Conservation (phyloP, 1,284 basidiomycete genomes). For the Ceratobasidium sp. region DNA sequence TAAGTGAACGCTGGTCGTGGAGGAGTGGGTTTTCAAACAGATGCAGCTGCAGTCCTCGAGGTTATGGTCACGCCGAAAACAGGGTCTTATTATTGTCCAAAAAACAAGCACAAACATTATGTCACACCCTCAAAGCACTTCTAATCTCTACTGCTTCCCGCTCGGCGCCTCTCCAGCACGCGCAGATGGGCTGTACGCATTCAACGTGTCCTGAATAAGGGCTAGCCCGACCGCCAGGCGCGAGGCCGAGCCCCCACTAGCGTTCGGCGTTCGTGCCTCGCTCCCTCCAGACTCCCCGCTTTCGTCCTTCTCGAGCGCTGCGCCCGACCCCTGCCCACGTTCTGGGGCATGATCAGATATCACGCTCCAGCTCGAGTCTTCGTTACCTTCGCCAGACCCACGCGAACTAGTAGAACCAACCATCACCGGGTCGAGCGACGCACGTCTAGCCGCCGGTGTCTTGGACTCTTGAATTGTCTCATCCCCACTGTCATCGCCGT, state of each 20-base stretch:
- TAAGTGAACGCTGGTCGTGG: constrained; percentile 32
- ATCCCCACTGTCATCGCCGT: constrained; percentile 36
- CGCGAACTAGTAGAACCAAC: constrained; percentile 10
- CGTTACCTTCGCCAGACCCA: constrained; percentile 30
- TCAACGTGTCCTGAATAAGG: constrained; percentile 37
- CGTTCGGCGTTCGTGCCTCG: constrained; percentile 27
- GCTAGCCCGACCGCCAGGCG: constrained; percentile 33
- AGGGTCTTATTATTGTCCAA: constrained; percentile 26
- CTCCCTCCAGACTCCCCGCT: constrained; percentile 28
- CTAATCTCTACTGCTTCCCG: constrained; percentile 6
- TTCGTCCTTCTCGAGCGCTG: not conserved
- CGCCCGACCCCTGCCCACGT: constrained; percentile 22
- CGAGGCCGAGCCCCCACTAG: constrained; percentile 1
- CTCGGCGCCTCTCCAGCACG: constrained; percentile 23
- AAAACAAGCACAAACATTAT: constrained; percentile 16
- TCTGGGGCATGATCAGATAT: constrained; percentile 40
- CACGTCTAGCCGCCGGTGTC: constrained; percentile 40
- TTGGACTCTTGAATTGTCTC: constrained; percentile 41
- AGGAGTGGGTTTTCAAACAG: constrained; percentile 20
- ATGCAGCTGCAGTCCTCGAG: constrained; percentile 35
- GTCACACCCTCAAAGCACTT: not conserved
- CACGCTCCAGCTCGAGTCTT: constrained; percentile 37
- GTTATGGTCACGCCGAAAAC: constrained; percentile 4
- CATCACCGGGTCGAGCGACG: constrained; percentile 41
- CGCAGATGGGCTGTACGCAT: constrained; percentile 30